Evolutionary conservation across 257 asterid genomes (phyloP).

Genomic region (Nicotiana tomentosiformis): DNA sequence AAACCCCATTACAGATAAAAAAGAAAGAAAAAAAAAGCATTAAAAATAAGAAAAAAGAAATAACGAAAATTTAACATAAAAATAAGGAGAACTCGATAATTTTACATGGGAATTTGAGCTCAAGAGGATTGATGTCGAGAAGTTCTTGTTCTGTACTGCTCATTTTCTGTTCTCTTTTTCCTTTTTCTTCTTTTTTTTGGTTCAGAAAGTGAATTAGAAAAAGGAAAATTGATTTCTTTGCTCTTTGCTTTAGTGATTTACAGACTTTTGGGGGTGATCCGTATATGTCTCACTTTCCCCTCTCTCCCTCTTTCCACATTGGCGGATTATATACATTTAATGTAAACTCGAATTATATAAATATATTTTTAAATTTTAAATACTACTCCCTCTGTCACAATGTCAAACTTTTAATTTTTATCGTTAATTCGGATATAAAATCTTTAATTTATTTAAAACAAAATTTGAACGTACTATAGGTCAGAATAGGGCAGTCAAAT

Average conservation of each 20-base stretch:
- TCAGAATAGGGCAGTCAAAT: no score
- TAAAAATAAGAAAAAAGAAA: background rate
- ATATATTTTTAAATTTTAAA: no score
- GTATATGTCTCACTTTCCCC: constrained; percentile 11
- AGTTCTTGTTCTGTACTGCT: constrained; percentile 53
- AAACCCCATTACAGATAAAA: constrained; percentile 1
- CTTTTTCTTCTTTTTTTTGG: background rate
- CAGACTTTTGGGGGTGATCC: constrained; percentile 22
- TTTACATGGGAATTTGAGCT: constrained; percentile 64
- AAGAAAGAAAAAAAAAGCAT: background rate
- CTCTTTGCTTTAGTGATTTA: background rate
- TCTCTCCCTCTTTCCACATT: background rate
- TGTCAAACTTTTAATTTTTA: no score
- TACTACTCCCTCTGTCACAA: no score
- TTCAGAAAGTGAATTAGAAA: background rate
- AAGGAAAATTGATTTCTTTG: background rate
- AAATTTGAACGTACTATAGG: no score
- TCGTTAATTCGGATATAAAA: no score
- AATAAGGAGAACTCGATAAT: background rate
- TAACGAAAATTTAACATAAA: background rate
- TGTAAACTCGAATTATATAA: no score
- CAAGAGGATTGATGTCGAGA: constrained; percentile 52
- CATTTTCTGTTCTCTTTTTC: constrained; percentile 21
- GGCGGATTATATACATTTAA: background rate
- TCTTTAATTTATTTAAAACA: no score